Conservation (phyloP, 495 filamentous ascomycete genomes). For the Clavariopsis aquatica region DNA sequence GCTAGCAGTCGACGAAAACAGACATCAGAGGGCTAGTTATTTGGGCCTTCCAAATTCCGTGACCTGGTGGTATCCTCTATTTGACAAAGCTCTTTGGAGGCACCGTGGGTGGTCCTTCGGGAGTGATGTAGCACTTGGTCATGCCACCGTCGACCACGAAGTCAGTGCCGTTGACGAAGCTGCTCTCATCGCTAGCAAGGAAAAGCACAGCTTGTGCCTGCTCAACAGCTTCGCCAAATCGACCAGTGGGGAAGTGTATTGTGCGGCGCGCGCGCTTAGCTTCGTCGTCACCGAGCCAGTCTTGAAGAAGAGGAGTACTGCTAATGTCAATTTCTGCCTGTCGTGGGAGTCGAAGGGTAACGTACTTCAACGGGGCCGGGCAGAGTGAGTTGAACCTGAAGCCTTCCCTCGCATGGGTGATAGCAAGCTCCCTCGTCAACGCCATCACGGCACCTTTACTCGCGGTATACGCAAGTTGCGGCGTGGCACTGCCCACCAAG, state of each 20-base stretch:
- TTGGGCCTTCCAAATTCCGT: too few species aligned
- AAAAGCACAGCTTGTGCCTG: conserved; percentile 94
- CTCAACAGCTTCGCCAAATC: conserved; percentile 94
- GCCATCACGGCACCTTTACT: conserved; percentile 93
- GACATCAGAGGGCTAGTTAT: too few species aligned
- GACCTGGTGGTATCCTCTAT: background rate
- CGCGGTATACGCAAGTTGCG: conserved; percentile 93
- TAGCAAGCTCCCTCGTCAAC: conserved; percentile 50
- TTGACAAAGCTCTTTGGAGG: conserved; percentile 65
- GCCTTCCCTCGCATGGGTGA: conserved; percentile 63
- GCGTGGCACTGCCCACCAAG: conserved; percentile 87
- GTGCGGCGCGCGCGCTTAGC: conserved; percentile 82
- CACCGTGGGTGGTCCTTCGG: conserved; percentile 72
- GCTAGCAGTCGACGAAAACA: too few species aligned
- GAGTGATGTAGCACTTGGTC: conserved; percentile 92
- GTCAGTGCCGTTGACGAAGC: conserved; percentile 89
- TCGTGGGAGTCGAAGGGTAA: conserved; percentile 2
- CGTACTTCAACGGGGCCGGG: conserved; percentile 84
- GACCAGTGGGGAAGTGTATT: conserved; percentile 91
- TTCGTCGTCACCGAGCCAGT: conserved; percentile 90
- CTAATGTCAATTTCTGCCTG: background rate
- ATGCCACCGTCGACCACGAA: conserved; percentile 97
- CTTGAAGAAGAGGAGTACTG: conserved; percentile 78
- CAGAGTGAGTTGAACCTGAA: conserved; percentile 89
- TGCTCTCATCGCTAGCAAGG: conserved; percentile 89